Evolutionary conservation across 1,139 yeast genomes (phyloP), one percentile per base, ranked within the genome.

Genomic region (Debaryomyces psychrophilus): DNA sequence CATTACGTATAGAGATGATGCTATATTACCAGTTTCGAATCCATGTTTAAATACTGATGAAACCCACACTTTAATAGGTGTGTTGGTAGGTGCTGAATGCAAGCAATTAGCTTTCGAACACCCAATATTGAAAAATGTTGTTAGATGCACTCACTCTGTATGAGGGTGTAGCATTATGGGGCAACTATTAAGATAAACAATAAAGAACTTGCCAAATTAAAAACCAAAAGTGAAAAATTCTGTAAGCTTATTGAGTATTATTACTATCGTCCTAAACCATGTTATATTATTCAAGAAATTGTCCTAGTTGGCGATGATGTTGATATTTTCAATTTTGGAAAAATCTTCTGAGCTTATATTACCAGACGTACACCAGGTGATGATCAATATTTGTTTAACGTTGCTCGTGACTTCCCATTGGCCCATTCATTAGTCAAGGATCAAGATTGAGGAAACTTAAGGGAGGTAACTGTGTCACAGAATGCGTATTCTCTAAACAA

Each of bases 51-150:
- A 49, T 11, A 44, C 56, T 2, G 61, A 57, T 46, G 61, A 57
- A 39, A 56, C 60, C 4, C 60, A 57, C 37, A 56, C 60, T 2
- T 47, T 56, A n/a, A 56, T 56, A 44, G 60, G 60, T 33, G 54
- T 53, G 4, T 47, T 55, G 9, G 44, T 41, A 5, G 47, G 57
- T 25, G 55, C 58, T 7, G 56, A 54, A 34, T 34, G 38, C 11
- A 39, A 39, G 26, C 41, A 42, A 11, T 6, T 31, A 4, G 43
- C 44, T 6, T 18, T 39, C 8, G 44, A 47, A 20, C 50, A 47
- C 15, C 46, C 48, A 20, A 37, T 42, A 6, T 47, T 47, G 23
- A 31, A 36, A 4, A 44, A 44, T 11, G 23, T 50, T 14, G 48
- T 57, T 11, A 14, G 60, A 54, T 35, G 55, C 47, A 5, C 56